A percentile compares a stretch with the other conserved stretches of the same genome.
phyloP scores from a whole-genome alignment of 331 rosid species.

The Pyrus hybrid region DNA sequence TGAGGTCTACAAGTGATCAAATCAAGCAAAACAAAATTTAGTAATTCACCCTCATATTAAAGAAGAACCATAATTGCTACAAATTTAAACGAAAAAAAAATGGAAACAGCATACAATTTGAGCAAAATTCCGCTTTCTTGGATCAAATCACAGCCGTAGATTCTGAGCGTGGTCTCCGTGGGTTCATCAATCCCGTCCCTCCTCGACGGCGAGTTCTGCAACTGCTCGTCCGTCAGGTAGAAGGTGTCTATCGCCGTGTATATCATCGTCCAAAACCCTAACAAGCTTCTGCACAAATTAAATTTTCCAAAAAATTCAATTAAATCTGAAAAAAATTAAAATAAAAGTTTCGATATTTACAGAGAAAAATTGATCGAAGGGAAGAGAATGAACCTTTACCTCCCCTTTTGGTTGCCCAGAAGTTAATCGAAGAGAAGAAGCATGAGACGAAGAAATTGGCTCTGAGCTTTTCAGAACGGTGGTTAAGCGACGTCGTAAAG shows the following conservation, averaged over 20 bases:
- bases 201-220: conserved; percentile 63
- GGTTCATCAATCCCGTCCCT: conserved; percentile 84
- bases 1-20: conserved; percentile 54
- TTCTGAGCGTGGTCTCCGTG: conserved; percentile 75
- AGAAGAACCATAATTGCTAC: background rate
- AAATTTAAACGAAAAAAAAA: background rate
- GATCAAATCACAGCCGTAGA: conserved; percentile 92
- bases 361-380: background rate
- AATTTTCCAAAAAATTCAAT: background rate
- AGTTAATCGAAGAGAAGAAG: background rate
- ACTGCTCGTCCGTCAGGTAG: conserved; percentile 73
- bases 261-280: conserved; percentile 42
- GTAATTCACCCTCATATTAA: background rate
- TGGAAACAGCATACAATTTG: conserved; percentile 41
- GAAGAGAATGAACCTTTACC: background rate
- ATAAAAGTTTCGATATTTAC: background rate
- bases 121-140: conserved; percentile 97
- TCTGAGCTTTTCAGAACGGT: background rate
- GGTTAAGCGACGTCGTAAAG: background rate
- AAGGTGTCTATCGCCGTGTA: conserved; percentile 92
- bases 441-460: background rate
- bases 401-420: background rate
- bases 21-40: conserved; percentile 13
- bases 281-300: background rate
- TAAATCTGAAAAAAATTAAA: background rate